Percentiles rank a stretch among this genome's conserved stretches.
These are phyloP conservation scores for Vigna mungo DNA, from an alignment of 306 rosid species.

Conservation along the genomic window DNA sequence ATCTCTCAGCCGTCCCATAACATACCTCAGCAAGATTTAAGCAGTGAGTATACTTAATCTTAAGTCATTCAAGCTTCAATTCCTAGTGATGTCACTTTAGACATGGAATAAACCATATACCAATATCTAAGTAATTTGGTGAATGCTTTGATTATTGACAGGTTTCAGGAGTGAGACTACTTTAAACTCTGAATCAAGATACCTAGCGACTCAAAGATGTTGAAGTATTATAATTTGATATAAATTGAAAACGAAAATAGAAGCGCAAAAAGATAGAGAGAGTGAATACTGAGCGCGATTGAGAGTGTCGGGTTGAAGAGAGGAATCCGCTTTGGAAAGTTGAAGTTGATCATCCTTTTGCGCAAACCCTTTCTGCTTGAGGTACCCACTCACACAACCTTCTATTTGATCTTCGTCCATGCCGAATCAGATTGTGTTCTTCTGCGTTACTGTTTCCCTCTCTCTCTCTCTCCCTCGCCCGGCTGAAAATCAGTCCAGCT, in stretches of 20 bases:
- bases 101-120: too few species aligned
- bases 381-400: constrained; percentile 60
- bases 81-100: too few species aligned
- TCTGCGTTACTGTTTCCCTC: too few species aligned
- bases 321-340: constrained; percentile 28
- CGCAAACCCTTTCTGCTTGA: constrained; percentile 75
- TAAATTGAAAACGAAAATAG: background rate
- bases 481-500: too few species aligned
- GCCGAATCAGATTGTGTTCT: background rate
- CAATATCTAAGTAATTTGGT: too few species aligned
- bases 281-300: constrained; percentile 40
- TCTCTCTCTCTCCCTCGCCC: too few species aligned
- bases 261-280: background rate
- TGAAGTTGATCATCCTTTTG: constrained; percentile 64
- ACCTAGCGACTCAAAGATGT: background rate
- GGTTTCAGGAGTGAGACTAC: too few species aligned
- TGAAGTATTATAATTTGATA: background rate
- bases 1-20: background rate
- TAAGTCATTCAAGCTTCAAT: too few species aligned
- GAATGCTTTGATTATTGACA: too few species aligned
- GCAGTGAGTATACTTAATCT: background rate
- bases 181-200: background rate
- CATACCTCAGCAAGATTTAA: background rate
- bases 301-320: constrained; percentile 47
- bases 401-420: constrained; percentile 67